Evolutionary conservation across 352 stramenopile genomes (phyloP).

Genomic region (Phytophthora agathidicida): DNA sequence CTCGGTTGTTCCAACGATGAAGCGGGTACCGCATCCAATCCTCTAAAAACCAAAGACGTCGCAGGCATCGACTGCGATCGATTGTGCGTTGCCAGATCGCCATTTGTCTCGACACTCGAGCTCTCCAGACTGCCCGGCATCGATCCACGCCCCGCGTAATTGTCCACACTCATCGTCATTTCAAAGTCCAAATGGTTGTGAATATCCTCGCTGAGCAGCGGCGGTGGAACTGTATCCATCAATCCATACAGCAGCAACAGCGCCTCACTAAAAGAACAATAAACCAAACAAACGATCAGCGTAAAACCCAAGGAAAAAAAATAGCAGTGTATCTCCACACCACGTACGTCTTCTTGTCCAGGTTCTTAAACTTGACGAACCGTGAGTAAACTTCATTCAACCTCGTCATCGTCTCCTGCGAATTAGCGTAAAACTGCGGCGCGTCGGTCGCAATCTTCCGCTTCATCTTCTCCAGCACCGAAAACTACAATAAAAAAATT

Average conservation of each 20-base stretch:
- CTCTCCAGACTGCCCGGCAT: constrained; percentile 11
- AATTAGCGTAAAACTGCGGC: constrained; percentile 46
- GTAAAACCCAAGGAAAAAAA: not conserved
- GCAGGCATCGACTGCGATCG: constrained; percentile 36
- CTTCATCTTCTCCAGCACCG: constrained; percentile 83
- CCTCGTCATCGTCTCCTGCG: constrained; percentile 49
- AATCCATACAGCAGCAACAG: constrained; percentile 68
- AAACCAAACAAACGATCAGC: not conserved
- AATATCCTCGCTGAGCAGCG: constrained; percentile 10
- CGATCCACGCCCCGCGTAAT: constrained; percentile 2
- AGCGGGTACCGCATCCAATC: not conserved
- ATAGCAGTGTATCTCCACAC: not conserved
- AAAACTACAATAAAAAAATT: no score
- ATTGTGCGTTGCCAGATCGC: constrained; percentile 12
- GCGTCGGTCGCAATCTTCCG: constrained; percentile 56
- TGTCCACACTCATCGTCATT: constrained; percentile 18
- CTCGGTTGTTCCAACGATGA: constrained; percentile 11
- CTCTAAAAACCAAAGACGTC: constrained; percentile 16
- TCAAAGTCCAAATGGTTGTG: constrained; percentile 7
- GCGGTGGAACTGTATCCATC: constrained; percentile 56
- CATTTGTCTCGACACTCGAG: constrained; percentile 12
- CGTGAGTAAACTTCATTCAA: constrained; percentile 83
- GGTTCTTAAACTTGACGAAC: constrained; percentile 76
- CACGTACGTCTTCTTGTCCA: constrained; percentile 77
- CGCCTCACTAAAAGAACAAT: constrained; percentile 49